A percentile compares a stretch with the other conserved stretches of the same genome.
These are phyloP conservation scores for Dothideomycetes sp. DNA, from an alignment of 2,329 filamentous ascomycete genomes.

Conservation along the genomic window DNA sequence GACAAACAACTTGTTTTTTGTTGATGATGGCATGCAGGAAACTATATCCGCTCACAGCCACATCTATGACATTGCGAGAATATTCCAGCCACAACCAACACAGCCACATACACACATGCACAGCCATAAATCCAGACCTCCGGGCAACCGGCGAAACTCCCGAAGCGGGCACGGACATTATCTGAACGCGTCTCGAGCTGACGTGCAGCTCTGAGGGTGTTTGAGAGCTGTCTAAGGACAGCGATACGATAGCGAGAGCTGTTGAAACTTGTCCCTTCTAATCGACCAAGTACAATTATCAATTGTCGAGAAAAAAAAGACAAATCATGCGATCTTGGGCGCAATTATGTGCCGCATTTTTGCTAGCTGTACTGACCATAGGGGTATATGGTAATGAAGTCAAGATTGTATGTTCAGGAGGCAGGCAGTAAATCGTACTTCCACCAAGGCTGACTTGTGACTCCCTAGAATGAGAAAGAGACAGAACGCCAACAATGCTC, in stretches of 20 bases:
- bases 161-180: constrained; percentile 1
- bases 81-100: constrained; percentile 4
- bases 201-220: too few species aligned
- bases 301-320: not conserved
- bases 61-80: constrained; percentile 4
- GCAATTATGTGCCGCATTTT: constrained; percentile 21
- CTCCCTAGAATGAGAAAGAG: constrained; percentile 58
- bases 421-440: too few species aligned
- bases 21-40: constrained; percentile 9
- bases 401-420: constrained; percentile 24
- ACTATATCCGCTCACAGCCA: constrained; percentile 3
- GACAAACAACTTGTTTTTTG: constrained; percentile 4
- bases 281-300: not conserved
- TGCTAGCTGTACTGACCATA: constrained; percentile 20
- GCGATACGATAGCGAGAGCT: not conserved
- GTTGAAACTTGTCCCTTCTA: not conserved
- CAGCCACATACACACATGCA: too few species aligned
- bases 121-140: too few species aligned
- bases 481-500: constrained; percentile 73
- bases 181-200: constrained; percentile 5
- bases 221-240: not conserved
- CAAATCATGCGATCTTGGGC: constrained; percentile 24
- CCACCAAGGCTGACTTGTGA: constrained; percentile 3
- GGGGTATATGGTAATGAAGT: constrained; percentile 22
- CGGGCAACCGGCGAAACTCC: constrained; percentile 5